Percentiles rank a stretch among this genome's conserved stretches.
Conservation (phyloP, 257 asterid genomes). For the Phtheirospermum japonicum region DNA sequence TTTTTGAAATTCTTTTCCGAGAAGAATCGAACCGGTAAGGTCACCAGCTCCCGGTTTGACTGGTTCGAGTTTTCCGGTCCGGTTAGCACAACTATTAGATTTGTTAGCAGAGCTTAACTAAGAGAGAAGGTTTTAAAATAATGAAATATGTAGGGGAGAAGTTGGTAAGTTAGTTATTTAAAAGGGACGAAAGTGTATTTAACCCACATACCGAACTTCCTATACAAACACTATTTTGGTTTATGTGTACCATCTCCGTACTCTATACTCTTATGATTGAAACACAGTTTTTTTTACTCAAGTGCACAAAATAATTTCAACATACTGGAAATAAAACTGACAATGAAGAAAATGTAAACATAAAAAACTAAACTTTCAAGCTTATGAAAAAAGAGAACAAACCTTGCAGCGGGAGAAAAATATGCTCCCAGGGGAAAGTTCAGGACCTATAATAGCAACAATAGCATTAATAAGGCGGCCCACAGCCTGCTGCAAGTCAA, state of each 20-base stretch:
- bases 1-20: too few species aligned
- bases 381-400: conserved; percentile 28
- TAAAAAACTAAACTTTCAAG: conserved; percentile 20
- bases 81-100: too few species aligned
- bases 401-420: conserved; percentile 99
- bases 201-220: conserved; percentile 1
- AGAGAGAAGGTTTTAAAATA: background rate
- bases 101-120: background rate
- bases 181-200: background rate
- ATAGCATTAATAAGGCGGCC: conserved; percentile 95
- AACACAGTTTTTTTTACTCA: background rate
- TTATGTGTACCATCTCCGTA: background rate
- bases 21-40: too few species aligned
- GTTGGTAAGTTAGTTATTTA: background rate
- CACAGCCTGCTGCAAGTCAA: conserved; percentile 92
- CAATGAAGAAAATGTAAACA: conserved; percentile 1
- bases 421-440: conserved; percentile 94
- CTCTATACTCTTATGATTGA: background rate
- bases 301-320: conserved; percentile 8
- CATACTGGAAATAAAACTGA: conserved; percentile 4
- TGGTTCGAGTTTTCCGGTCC: too few species aligned
- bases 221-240: conserved; percentile 17
- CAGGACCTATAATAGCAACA: conserved; percentile 98
- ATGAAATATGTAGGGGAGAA: background rate
- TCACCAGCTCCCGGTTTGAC: too few species aligned